Base-by-base conservation (phyloP, 768 basidiomycete genomes). In the Rubroboletus pulcherrimus region DNA sequence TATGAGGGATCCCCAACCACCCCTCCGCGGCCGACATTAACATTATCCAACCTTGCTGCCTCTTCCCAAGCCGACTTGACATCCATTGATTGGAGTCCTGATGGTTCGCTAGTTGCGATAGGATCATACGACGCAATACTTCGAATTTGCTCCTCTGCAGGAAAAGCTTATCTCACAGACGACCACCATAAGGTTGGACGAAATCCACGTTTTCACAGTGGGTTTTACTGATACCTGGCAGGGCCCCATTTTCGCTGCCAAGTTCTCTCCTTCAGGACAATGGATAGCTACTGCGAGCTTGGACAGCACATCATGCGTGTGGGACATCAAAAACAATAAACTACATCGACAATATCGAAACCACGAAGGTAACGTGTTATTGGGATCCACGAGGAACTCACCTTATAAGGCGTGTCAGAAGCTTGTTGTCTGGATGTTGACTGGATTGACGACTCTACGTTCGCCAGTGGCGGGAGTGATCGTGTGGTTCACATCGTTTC, bases 341-440 rank as follows among this genome's bases (percentile, higher is more conserved):
- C 67, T 91, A 21, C 73, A 83, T 59, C 80, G 75, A 57, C 87
- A 89, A 64, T 89, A 83, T 69, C 76, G 75, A 55, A 76, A 74
- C 63, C 89, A 92, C 65, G 77, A 77, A 74, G 84, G 90, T 90
- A 65, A 60, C 67, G 59, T 59, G 29, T 53, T 8, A 7, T 44
- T 40, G 49, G 49, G 31, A 33, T 48, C 34, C 21, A 7, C 14
- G 24, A 46, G 31, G 38, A 48, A 38, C 21, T 35, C 41, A 29
- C 34, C 49, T 64, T 51, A 60, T 51, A 35, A 52, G 41, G 49
- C 26, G 47, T 56, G 61, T 38, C 61, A 58, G 62, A 68, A 87
- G 89, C 84, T 66, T 89, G 87, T 63, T 91, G 89, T 68, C 69
- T 93, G 64, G 91, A 93, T 64, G 79, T 88, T 11, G 89, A 89